Conservation (phyloP, 78 protist species). For the Dictyostelium discoideum region dicty_2.7 NC_007090.3:5392001-5392500, state of each 20-base stretch:
- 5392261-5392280: not conserved
- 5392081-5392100: not conserved
- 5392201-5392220: not conserved
- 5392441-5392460: not conserved
- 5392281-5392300: not conserved
- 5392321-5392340: not conserved
- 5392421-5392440: not conserved
- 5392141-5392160: not conserved
- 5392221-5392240: not conserved
- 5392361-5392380: not conserved
- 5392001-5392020: not conserved
- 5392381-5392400: not conserved
- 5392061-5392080: not conserved
- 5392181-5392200: not conserved
- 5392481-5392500: not conserved
- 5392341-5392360: not conserved
- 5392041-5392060: not conserved
- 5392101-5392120: not conserved
- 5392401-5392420: not conserved
- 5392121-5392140: not conserved
- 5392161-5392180: not conserved
- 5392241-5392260: not conserved
- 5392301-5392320: not conserved
- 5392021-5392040: not conserved
- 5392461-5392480: not conserved